Evolutionary conservation across 352 stramenopile species (phyloP).

Genomic region (Phytophthora idaei): DNA sequence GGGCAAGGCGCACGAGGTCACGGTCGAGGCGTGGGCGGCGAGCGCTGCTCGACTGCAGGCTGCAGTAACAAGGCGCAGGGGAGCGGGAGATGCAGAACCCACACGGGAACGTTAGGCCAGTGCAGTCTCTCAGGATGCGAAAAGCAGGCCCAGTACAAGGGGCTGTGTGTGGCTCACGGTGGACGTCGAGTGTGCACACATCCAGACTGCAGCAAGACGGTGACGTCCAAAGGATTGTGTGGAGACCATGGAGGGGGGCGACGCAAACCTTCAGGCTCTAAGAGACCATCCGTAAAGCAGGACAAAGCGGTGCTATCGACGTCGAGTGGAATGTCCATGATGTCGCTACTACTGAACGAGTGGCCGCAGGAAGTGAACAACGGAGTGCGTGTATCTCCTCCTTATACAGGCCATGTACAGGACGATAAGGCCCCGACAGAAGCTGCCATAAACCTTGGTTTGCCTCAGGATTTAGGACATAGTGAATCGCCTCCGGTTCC

Average conservation of each 20-base stretch:
- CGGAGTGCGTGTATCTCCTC: background rate
- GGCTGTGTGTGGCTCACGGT: conserved; percentile 24
- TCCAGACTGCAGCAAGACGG: conserved; percentile 25
- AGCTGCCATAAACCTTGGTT: background rate
- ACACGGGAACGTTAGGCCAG: conserved; percentile 20
- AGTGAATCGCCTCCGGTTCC: background rate
- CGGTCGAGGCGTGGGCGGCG: conserved; percentile 9
- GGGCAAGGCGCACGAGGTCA: background rate
- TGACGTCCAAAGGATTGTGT: conserved; percentile 28
- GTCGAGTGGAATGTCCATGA: conserved; percentile 16
- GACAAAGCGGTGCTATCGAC: background rate
- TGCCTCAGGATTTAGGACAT: background rate
- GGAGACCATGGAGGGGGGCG: conserved; percentile 26
- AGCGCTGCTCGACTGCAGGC: conserved; percentile 13
- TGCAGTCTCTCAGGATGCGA: conserved; percentile 19
- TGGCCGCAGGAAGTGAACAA: conserved; percentile 8
- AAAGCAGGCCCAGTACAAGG: conserved; percentile 28
- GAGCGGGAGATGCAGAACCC: conserved; percentile 16
- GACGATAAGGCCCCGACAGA: background rate
- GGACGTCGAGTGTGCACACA: conserved; percentile 15
- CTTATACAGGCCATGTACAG: background rate
- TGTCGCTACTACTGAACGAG: conserved; percentile 24
- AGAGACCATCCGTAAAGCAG: background rate
- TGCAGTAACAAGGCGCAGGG: conserved; percentile 27
- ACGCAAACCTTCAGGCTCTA: background rate